phyloP scores from a whole-genome alignment of 75 land plant genomes.

The Selaginella tamariscina region DNA sequence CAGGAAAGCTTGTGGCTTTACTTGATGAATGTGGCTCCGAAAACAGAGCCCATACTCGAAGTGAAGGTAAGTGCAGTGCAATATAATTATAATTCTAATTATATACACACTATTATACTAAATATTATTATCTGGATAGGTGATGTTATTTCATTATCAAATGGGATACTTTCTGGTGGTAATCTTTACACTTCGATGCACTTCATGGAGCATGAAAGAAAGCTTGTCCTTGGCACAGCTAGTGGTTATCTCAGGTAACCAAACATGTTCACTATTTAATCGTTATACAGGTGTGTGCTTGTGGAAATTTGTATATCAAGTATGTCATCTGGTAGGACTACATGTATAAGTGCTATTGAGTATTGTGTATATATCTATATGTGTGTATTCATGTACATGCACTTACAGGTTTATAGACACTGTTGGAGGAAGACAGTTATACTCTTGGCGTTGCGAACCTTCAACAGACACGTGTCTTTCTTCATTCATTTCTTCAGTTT shows the following conservation, averaged over 20 bases:
- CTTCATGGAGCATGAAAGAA: slow-evolving; percentile 33
- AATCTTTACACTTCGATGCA: slow-evolving; percentile 72
- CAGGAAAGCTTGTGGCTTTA: slow-evolving; percentile 44
- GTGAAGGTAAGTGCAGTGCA: too few relatives aligned
- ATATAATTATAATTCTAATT: too few relatives aligned
- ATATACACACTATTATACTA: too few relatives aligned
- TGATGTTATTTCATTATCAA: slow-evolving; percentile 28
- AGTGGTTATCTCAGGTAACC: slow-evolving; percentile 74
- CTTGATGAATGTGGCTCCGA: too few relatives aligned
- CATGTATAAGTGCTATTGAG: too few relatives aligned
- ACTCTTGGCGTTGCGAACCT: slow-evolving; percentile 58
- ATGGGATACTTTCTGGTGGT: slow-evolving; percentile 46
- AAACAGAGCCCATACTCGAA: too few relatives aligned
- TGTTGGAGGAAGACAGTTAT: slow-evolving; percentile 40
- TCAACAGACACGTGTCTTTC: slow-evolving; percentile 32
- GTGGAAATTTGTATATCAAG: too few relatives aligned
- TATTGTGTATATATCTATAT: background rate
- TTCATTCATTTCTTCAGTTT: slow-evolving; percentile 69
- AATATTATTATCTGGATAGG: too few relatives aligned
- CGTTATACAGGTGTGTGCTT: too few relatives aligned
- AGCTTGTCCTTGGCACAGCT: slow-evolving; percentile 67
- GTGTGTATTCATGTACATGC: background rate
- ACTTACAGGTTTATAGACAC: slow-evolving; percentile 68
- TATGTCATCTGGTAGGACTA: too few relatives aligned
- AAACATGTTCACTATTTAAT: background rate